phyloP scores from a whole-genome alignment of 805 yeast genomes.

The Sungouiella thailandica region DNA sequence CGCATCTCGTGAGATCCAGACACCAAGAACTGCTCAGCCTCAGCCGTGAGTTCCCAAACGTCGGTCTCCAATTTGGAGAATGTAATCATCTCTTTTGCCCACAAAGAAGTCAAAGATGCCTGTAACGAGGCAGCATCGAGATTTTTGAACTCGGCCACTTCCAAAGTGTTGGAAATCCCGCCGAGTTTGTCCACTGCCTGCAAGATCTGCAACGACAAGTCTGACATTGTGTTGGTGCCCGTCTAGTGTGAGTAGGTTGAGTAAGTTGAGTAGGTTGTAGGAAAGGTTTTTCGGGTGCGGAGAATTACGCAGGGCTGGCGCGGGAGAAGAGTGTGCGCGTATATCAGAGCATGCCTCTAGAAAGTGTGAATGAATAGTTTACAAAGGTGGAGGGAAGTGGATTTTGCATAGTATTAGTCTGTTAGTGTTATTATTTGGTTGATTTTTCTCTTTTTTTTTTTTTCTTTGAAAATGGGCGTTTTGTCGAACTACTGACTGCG shows the following conservation, averaged over 20 bases:
- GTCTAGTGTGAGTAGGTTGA: conserved; percentile 2
- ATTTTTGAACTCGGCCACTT: conserved; percentile 52
- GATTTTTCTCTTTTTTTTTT: too few species aligned
- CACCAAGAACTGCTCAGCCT: conserved; percentile 72
- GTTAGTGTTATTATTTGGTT: too few species aligned
- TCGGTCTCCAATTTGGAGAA: conserved; percentile 74
- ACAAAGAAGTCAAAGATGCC: conserved; percentile 81
- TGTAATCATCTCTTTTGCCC: conserved; percentile 75
- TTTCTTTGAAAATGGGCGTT: too few species aligned
- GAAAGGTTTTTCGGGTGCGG: conserved; percentile 13
- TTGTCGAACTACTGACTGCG: too few species aligned
- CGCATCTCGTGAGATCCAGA: conserved; percentile 91
- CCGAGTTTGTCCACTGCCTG: conserved; percentile 54
- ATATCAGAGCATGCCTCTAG: too few species aligned
- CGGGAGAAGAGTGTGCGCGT: not conserved
- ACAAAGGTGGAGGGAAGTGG: too few species aligned
- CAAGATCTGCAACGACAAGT: conserved; percentile 58
- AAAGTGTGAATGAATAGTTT: too few species aligned
- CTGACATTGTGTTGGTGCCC: conserved; percentile 47
- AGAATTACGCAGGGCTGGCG: conserved; percentile 7
- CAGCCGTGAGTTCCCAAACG: conserved; percentile 67
- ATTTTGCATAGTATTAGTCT: too few species aligned
- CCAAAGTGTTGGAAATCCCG: conserved; percentile 64
- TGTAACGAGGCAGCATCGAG: conserved; percentile 62
- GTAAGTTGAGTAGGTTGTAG: too few species aligned